Conservation (phyloP, 2,329 filamentous ascomycete species). For the Sporothrix luriei region DNA sequence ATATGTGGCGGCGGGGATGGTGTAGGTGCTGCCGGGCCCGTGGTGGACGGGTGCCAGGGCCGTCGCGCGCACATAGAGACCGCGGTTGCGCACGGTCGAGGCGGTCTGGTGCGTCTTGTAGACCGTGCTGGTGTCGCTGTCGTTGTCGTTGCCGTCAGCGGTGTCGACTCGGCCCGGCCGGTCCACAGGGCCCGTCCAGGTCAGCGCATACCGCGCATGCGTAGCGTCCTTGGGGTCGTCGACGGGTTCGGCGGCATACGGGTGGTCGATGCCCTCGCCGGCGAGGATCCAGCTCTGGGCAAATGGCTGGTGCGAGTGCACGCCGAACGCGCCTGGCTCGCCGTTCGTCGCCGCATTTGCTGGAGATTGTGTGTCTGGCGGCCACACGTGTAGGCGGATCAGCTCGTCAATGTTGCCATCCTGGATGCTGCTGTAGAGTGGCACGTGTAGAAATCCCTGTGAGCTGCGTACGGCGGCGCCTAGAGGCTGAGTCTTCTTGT, state of each 20-base stretch:
- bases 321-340: background rate
- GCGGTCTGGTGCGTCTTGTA: conserved; percentile 10
- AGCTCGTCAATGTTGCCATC: conserved; percentile 3
- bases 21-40: conserved; percentile 7
- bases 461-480: background rate
- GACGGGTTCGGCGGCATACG: background rate
- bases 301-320: conserved; percentile 10
- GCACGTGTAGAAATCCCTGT: background rate
- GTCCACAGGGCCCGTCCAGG: background rate
- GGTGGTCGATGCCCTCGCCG: conserved; percentile 3
- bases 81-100: background rate
- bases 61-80: background rate
- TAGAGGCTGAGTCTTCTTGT: background rate
- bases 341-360: background rate
- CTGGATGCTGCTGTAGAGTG: background rate
- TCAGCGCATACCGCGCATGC: background rate
- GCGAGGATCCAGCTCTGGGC: background rate
- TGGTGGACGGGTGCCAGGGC: background rate
- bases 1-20: background rate
- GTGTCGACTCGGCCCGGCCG: too few relatives aligned
- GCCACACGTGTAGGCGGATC: conserved; percentile 2
- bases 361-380: background rate
- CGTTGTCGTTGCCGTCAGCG: background rate
- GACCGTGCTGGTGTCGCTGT: background rate
- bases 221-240: background rate